Evolutionary conservation across 139 green algal genomes (phyloP), one percentile per base, ranked within the genome.

Genomic region (Coelastrella sp.): DNA sequence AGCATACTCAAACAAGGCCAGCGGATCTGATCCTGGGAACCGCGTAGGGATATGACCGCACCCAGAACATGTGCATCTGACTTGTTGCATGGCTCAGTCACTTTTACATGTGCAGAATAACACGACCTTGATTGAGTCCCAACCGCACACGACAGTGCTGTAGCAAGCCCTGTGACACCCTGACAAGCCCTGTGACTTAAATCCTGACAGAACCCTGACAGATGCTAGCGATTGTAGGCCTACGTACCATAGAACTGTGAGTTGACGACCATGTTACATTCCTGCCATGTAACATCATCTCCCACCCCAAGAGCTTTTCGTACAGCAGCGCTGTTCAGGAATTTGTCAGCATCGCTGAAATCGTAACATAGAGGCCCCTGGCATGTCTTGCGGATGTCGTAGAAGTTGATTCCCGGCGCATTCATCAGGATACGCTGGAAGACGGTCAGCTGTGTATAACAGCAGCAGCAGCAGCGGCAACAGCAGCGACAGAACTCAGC

Each of bases 361-460:
- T 98, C 93, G 91, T 99, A 99, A 93, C 97, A 99, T n/a, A 99
- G 94, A 2, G 89, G 81, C 0, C 96, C 95, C 56, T 94, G 91
- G 76, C 97, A 99, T 75, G 92, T 60, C 94, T 97, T 97, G 74
- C 95, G 94, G 91, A 98, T 97, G 94, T 99, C 96, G 83, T 98
- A 99, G 80, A 97, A 95, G 90, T 98, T 97, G 82, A 97, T 94
- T 64, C 85, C 89, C 19, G 94, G 92, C 73, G 92, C 88, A 73
- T 82, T 80, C 0, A 75, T 85, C 75, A 96, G 87, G 68, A 95
- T 93, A 79, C 91, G 92, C 78, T 92, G 73, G 80, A 95, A 95
- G 5, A 91, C 59, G 23, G 89, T 91, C 19, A 79, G 7, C 92
- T 94, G 87, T 57, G 61, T 6, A 16, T 11, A 19, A 57, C 59